A percentile compares a stretch with the other conserved stretches of the same genome.
phyloP scores from a whole-genome alignment of 1,139 yeast species.

The Yamadazyma friedrichii region DNA sequence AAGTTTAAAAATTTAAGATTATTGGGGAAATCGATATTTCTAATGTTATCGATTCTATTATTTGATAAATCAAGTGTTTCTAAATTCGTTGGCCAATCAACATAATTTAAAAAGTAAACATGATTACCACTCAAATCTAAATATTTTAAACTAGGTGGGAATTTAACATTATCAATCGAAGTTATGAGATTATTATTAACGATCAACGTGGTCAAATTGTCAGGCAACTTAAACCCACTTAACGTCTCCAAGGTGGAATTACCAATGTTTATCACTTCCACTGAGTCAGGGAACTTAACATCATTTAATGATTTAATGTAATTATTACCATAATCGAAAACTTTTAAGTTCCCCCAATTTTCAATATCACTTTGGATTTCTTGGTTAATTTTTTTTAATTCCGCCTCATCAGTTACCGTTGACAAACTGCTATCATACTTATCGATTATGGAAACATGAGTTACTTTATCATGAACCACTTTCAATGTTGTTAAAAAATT shows the following conservation, averaged over 20 bases:
- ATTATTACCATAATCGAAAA: constrained; percentile 41
- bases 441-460: constrained; percentile 39
- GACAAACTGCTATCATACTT: constrained; percentile 38
- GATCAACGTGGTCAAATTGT: constrained; percentile 27
- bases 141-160: constrained; percentile 33
- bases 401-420: constrained; percentile 30
- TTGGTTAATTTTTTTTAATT: constrained; percentile 32
- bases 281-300: constrained; percentile 37
- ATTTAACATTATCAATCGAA: constrained; percentile 35
- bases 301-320: constrained; percentile 41
- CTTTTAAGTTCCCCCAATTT: constrained; percentile 34
- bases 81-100: constrained; percentile 37
- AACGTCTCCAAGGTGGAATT: constrained; percentile 43
- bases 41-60: constrained; percentile 40
- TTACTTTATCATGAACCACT: constrained; percentile 28
- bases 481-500: constrained; percentile 24
- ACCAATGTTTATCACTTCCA: constrained; percentile 40
- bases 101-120: constrained; percentile 40
- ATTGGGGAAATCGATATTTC: constrained; percentile 41
- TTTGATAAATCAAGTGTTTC: constrained; percentile 37
- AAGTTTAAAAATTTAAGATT: constrained; percentile 30
- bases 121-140: constrained; percentile 39
- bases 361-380: constrained; percentile 41
- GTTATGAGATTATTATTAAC: constrained; percentile 38
- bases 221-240: constrained; percentile 43